Evolutionary conservation across 768 basidiomycete species (phyloP).

Genomic region (Naganishia antarctica): DNA sequence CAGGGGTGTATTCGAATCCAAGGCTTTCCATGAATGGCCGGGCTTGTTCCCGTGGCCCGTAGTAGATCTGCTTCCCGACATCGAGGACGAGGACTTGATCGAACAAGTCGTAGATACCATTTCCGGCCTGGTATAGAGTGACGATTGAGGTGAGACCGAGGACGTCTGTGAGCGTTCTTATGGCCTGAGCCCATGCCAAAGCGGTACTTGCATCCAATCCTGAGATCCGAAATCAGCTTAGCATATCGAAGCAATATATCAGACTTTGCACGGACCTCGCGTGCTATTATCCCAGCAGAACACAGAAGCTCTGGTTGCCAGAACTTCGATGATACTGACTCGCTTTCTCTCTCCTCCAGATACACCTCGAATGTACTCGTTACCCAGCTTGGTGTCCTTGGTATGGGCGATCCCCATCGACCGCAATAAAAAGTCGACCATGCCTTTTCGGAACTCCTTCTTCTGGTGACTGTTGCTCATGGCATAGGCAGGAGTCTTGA

Average conservation of each 20-base stretch:
- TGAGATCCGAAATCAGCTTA: background rate
- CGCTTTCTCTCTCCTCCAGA: conserved; percentile 26
- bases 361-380: conserved; percentile 51
- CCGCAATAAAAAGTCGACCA: conserved; percentile 50
- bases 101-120: conserved; percentile 30
- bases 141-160: conserved; percentile 19
- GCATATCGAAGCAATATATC: background rate
- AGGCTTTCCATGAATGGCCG: conserved; percentile 24
- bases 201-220: conserved; percentile 27
- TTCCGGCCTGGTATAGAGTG: conserved; percentile 29
- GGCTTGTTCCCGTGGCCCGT: conserved; percentile 19
- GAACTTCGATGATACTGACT: conserved; percentile 23
- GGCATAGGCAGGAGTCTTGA: conserved; percentile 1
- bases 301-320: conserved; percentile 6
- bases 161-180: conserved; percentile 26
- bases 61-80: conserved; percentile 26
- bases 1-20: conserved; percentile 23
- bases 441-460: conserved; percentile 39
- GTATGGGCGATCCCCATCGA: conserved; percentile 43
- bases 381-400: conserved; percentile 45
- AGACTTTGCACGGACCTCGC: background rate
- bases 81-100: conserved; percentile 30
- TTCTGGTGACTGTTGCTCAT: conserved; percentile 28
- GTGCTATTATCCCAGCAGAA: conserved; percentile 26
- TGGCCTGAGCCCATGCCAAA: conserved; percentile 18